Conservation (phyloP, 1,284 basidiomycete species). For the Tylopilus sp. region DNA sequence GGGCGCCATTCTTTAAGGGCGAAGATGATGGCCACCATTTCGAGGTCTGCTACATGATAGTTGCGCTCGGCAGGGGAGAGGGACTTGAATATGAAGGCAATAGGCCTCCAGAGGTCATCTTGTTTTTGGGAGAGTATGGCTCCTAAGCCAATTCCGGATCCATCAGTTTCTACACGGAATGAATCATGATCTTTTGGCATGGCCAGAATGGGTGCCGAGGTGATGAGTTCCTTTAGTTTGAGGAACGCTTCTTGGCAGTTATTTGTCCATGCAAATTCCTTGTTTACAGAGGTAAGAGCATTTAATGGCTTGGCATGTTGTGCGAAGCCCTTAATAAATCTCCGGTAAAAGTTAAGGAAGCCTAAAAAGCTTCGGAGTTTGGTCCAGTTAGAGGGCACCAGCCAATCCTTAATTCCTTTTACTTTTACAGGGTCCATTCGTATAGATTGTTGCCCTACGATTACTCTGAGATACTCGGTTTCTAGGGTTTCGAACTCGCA, state of each 20-base stretch:
- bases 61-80: background rate
- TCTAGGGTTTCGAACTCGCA: background rate
- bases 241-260: background rate
- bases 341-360: background rate
- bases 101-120: background rate
- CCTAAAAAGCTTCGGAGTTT: background rate
- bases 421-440: background rate
- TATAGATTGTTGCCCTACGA: background rate
- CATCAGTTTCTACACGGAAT: background rate
- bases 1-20: background rate
- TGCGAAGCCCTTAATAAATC: background rate
- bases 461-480: background rate
- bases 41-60: background rate
- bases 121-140: constrained; percentile 2
- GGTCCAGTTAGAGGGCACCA: rapidly evolving
- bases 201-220: background rate
- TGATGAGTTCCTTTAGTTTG: background rate
- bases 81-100: background rate
- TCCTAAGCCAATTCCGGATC: background rate
- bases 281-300: background rate
- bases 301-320: background rate
- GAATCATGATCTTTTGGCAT: background rate
- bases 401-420: background rate
- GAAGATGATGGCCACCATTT: background rate
- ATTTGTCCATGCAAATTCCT: background rate